Percentiles rank a stretch among this genome's conserved stretches.
phyloP scores from a whole-genome alignment of 1,284 basidiomycete genomes.

The Ganoderma boninense region DNA sequence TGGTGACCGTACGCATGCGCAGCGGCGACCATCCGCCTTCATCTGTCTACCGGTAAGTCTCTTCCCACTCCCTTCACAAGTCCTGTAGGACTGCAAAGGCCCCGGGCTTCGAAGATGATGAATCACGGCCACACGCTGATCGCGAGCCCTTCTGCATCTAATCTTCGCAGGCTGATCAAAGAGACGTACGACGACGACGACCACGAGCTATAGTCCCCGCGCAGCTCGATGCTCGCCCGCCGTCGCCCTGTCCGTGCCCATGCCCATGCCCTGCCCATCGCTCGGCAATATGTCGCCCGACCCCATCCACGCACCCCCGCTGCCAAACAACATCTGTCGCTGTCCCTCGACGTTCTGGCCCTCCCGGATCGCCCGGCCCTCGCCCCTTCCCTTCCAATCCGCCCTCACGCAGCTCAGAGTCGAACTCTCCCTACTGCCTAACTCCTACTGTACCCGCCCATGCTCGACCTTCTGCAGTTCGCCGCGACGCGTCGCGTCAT shows the following conservation, averaged over 20 bases:
- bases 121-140: slow-evolving; percentile 13
- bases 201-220: slow-evolving; percentile 63
- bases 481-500: background rate
- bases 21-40: slow-evolving; percentile 94
- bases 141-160: slow-evolving; percentile 25
- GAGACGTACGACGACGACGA: slow-evolving; percentile 95
- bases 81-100: background rate
- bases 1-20: slow-evolving; percentile 5
- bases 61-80: background rate
- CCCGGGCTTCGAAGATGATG: background rate
- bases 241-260: background rate
- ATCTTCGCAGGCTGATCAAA: slow-evolving; percentile 71
- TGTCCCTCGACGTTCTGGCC: background rate
- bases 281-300: background rate
- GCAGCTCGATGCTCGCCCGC: background rate
- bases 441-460: background rate
- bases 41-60: slow-evolving; percentile 81
- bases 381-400: background rate
- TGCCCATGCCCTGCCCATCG: background rate
- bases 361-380: background rate
- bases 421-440: background rate
- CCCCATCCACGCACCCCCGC: background rate
- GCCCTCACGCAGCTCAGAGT: no score
- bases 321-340: background rate
- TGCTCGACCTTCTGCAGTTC: background rate